Evolutionary conservation across 352 stramenopile genomes (phyloP).

Genomic region (Aphanomyces euteiches): DNA sequence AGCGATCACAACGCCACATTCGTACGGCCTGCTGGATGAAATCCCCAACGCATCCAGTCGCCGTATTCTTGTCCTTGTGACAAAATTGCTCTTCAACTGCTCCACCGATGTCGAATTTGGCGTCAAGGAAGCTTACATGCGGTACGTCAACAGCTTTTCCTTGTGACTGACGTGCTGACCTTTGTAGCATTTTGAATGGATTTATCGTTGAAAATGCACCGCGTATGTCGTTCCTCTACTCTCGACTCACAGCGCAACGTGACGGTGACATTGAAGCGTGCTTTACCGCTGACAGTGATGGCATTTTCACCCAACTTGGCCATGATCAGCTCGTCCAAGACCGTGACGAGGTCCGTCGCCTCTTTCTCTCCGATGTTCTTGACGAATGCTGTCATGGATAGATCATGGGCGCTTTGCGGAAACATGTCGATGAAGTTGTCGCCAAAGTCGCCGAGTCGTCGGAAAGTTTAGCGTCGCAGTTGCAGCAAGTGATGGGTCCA

Average conservation of each 20-base stretch:
- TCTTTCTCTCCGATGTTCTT: background rate
- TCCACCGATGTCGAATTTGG: constrained; percentile 83
- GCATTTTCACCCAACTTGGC: constrained; percentile 64
- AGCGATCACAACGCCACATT: constrained; percentile 79
- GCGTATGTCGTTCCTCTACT: constrained; percentile 74
- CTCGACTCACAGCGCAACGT: constrained; percentile 58
- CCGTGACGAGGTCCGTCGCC: constrained; percentile 39
- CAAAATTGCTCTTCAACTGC: constrained; percentile 87
- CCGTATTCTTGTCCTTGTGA: constrained; percentile 82
- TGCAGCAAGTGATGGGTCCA: constrained; percentile 8
- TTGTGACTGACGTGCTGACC: background rate
- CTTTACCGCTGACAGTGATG: constrained; percentile 65
- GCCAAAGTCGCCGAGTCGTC: constrained; percentile 39
- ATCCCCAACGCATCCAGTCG: constrained; percentile 61
- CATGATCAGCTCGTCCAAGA: constrained; percentile 56
- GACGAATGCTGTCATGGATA: constrained; percentile 27
- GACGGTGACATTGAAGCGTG: constrained; percentile 67
- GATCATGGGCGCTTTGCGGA: constrained; percentile 64
- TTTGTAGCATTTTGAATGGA: constrained; percentile 69
- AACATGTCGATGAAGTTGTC: constrained; percentile 72
- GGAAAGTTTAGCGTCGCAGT: background rate
- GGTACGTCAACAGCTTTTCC: constrained; percentile 39
- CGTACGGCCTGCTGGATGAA: constrained; percentile 77
- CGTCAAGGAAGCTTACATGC: constrained; percentile 74
- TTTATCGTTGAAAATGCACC: constrained; percentile 83